Evolutionary conservation across 495 filamentous ascomycete genomes (phyloP).

Genomic region (Penicillium subrubescens): DNA sequence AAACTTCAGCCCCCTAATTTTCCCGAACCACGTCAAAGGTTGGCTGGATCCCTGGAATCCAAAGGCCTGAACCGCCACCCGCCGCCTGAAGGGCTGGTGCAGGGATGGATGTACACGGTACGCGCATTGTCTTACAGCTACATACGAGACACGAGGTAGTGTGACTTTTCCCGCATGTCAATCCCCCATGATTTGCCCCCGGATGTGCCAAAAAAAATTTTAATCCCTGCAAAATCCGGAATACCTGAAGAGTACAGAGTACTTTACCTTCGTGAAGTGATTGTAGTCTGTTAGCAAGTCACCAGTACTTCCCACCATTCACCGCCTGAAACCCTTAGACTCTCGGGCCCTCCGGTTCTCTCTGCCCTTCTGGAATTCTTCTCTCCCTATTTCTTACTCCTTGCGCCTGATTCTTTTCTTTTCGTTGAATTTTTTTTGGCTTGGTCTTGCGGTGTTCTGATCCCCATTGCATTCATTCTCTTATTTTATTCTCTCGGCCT

Average conservation of each 20-base stretch:
- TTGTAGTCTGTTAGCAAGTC: not conserved
- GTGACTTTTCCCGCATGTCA: slow-evolving; percentile 20
- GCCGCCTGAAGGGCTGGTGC: not conserved
- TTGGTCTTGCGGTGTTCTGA: slow-evolving; percentile 16
- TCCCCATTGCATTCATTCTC: slow-evolving; percentile 11
- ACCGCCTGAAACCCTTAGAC: slow-evolving; percentile 30
- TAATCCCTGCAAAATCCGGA: slow-evolving; percentile 7
- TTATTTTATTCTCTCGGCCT: slow-evolving; percentile 9
- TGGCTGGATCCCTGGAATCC: slow-evolving; percentile 17
- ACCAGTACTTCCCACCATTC: slow-evolving; percentile 19
- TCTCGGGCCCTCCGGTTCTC: slow-evolving; percentile 21
- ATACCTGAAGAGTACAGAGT: slow-evolving; percentile 6
- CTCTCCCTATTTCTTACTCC: slow-evolving; percentile 25
- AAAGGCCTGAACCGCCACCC: slow-evolving; percentile 24
- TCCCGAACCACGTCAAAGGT: slow-evolving; percentile 17
- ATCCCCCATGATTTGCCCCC: slow-evolving; percentile 27
- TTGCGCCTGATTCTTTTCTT: slow-evolving; percentile 26
- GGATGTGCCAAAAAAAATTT: slow-evolving; percentile 17
- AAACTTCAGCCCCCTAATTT: slow-evolving; percentile 9
- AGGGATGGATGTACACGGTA: slow-evolving; percentile 20
- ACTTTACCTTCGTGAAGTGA: not conserved
- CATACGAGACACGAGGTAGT: slow-evolving; percentile 11
- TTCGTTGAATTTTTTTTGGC: slow-evolving; percentile 16
- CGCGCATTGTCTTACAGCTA: not conserved
- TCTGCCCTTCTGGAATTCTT: slow-evolving; percentile 21